phyloP scores from a whole-genome alignment of 2,329 filamentous ascomycete species.

The Graphilbum fragrans region DNA sequence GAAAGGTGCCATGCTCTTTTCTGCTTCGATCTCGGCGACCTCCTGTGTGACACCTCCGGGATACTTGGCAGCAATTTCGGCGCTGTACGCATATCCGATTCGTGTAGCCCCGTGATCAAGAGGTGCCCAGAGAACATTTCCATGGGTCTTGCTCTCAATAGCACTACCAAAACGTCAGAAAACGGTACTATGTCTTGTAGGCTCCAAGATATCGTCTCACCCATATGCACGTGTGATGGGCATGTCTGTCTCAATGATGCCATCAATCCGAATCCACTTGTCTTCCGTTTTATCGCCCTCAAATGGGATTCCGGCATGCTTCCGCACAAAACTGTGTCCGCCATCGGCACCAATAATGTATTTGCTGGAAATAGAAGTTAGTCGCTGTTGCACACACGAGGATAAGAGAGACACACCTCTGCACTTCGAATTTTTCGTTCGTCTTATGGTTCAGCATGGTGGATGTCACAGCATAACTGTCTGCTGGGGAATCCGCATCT shows the following conservation, averaged over 20 bases:
- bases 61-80: slow-evolving; percentile 24
- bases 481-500: slow-evolving; percentile 64
- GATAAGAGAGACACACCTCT: slow-evolving; percentile 23
- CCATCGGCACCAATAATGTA: slow-evolving; percentile 41
- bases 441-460: slow-evolving; percentile 73
- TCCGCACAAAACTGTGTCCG: slow-evolving; percentile 33
- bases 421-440: slow-evolving; percentile 54
- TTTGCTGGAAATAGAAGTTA: slow-evolving; percentile 16
- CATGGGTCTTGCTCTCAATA: slow-evolving; percentile 36
- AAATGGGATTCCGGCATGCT: slow-evolving; percentile 31
- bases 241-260: slow-evolving; percentile 33
- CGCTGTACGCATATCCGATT: slow-evolving; percentile 39
- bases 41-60: slow-evolving; percentile 25
- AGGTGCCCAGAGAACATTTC: slow-evolving; percentile 41
- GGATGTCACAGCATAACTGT: slow-evolving; percentile 79
- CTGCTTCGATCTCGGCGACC: slow-evolving; percentile 40
- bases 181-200: too few relatives aligned
- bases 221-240: slow-evolving; percentile 34
- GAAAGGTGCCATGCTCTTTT: slow-evolving; percentile 27
- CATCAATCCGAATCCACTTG: slow-evolving; percentile 42
- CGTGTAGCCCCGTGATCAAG: slow-evolving; percentile 39
- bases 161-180: too few relatives aligned
- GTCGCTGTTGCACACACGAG: too few relatives aligned
- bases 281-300: slow-evolving; percentile 35
- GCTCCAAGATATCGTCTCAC: slow-evolving; percentile 7